phyloP scores from a whole-genome alignment of 208 protist species.

The Wallacemonas sp. region DNA sequence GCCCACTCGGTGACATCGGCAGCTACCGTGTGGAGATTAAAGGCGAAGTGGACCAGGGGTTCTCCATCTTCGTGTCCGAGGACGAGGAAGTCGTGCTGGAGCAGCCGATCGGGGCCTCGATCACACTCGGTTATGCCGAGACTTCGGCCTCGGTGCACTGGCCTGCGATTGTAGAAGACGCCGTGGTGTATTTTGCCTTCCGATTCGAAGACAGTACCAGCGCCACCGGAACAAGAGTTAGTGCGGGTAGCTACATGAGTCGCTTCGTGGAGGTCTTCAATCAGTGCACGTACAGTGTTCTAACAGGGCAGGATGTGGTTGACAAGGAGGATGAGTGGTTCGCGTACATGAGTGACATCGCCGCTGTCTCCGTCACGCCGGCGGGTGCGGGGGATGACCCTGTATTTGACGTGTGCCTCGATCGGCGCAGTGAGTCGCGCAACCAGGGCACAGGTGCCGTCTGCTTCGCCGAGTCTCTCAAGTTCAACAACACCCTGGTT shows the following conservation, averaged over 20 bases:
- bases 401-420: conserved; percentile 38
- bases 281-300: conserved; percentile 50
- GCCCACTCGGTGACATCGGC: conserved; percentile 23
- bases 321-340: conserved; percentile 38
- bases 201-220: conserved; percentile 31
- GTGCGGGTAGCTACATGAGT: conserved; percentile 2
- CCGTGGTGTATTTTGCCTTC: conserved; percentile 40
- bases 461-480: conserved; percentile 47
- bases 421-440: conserved; percentile 8
- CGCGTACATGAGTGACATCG: conserved; percentile 28
- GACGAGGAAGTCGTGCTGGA: conserved; percentile 28
- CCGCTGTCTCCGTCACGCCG: background rate
- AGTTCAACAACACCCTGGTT: conserved; percentile 44
- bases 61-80: conserved; percentile 29
- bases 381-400: conserved; percentile 32
- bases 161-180: conserved; percentile 37
- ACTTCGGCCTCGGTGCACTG: conserved; percentile 48
- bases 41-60: conserved; percentile 1
- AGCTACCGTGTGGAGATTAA: conserved; percentile 16
- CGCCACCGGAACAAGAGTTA: background rate
- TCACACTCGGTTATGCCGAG: conserved; percentile 38
- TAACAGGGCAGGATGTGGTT: conserved; percentile 28
- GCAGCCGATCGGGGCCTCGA: conserved; percentile 38
- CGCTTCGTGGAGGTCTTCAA: conserved; percentile 59
- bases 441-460: conserved; percentile 39